Base-by-base conservation (phyloP, 2,329 filamentous ascomycete species). In the Curvularia lunata region DNA sequence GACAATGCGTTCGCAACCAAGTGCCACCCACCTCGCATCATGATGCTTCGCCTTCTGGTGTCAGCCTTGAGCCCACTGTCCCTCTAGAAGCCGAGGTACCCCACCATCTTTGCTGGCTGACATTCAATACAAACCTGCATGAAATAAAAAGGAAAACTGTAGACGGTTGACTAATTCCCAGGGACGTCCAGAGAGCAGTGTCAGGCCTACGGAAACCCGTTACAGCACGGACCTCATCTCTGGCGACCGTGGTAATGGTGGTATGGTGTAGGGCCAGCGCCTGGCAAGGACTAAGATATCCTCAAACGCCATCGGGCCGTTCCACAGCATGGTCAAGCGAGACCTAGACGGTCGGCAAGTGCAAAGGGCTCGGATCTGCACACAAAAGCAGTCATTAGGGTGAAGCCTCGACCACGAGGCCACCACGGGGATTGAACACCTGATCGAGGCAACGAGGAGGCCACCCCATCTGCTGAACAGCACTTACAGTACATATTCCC, bases 1-100 rank as follows among this genome's bases (percentile, higher is more conserved):
- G 58, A 62, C 54, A 56, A 38, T 32, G 34, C 6, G 52, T 59
- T 60, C 58, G 58, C 34, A 56, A 56, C 56, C 32, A 50, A 48
- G 42, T 45, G 45, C 51, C 47, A 49, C 30, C 49, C 46, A 48
- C 37, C 0, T 52, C 27, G 32, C 19, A 23, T 16, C 30, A 27
- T 34, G 27, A 25, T 48, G 28, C 32, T 25, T 30, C 10, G 8
- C 41, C 30, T 45, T 47, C 18, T 43, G 28, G 18, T 37, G 32
- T 21, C 53, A 30, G 52, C 34, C 43, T 18, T 30, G 7, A 52
- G 42, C 30, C 28, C 27, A 23, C 23, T 23, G 16, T 25, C 16
- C 27, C 45, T 54, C 19, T 19, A 30, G 47, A 50, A 42, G 27
- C 48, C 52, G 41, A 53, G 47, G 19, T 19, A 13, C 9, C 41